Evolutionary conservation across 2,329 filamentous ascomycete species (phyloP).

Genomic region (Cladosporium austrohemisphaericum): DNA sequence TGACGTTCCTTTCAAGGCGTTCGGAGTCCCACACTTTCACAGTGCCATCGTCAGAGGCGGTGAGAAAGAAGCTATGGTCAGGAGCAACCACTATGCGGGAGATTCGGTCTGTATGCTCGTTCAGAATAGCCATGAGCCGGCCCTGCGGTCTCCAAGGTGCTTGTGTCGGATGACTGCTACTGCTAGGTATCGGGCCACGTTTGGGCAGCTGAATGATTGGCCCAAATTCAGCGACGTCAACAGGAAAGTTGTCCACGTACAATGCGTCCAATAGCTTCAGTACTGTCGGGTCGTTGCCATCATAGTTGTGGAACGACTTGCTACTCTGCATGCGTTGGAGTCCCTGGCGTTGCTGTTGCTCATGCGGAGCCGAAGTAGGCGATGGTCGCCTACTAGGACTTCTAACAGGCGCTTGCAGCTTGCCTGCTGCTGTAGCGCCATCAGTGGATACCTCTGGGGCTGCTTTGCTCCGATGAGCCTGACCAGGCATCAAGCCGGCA

Average conservation of each 20-base stretch:
- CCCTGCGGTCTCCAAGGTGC: conserved; percentile 80
- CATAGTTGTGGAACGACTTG: conserved; percentile 65
- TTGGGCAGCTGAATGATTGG: conserved; percentile 71
- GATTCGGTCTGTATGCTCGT: conserved; percentile 79
- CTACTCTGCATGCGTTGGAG: conserved; percentile 21
- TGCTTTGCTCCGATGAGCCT: conserved; percentile 53
- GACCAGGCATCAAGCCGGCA: conserved; percentile 57
- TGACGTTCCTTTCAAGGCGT: conserved; percentile 84
- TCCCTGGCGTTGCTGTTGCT: conserved; percentile 16
- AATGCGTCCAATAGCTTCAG: conserved; percentile 73
- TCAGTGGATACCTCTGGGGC: conserved; percentile 62
- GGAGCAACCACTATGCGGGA: conserved; percentile 79
- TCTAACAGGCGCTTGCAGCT: conserved; percentile 51
- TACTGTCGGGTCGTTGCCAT: conserved; percentile 66
- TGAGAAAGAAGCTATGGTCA: conserved; percentile 92
- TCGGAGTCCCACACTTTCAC: conserved; percentile 93
- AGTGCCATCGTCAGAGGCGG: conserved; percentile 83
- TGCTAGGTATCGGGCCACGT: conserved; percentile 44
- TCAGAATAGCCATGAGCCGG: conserved; percentile 78
- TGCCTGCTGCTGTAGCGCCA: conserved; percentile 62
- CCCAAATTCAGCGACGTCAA: conserved; percentile 65
- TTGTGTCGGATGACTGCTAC: conserved; percentile 35
- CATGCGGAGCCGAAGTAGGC: conserved; percentile 29
- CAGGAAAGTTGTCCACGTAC: conserved; percentile 64
- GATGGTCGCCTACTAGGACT: conserved; percentile 25